These are phyloP conservation scores for Populus nigra DNA, from an alignment of 345 rosid species.

Conservation along the genomic window DNA sequence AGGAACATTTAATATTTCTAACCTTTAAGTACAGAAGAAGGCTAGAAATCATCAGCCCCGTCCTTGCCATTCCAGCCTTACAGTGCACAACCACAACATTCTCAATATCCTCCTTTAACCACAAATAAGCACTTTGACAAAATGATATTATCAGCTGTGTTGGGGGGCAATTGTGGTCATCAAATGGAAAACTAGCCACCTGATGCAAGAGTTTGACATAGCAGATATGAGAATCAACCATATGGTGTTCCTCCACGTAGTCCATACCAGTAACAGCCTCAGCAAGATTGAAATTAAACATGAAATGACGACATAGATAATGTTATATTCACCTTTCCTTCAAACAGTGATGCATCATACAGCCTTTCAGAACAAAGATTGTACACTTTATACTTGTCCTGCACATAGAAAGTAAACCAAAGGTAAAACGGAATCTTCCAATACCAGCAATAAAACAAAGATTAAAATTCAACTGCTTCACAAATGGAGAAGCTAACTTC, in stretches of 20 bases:
- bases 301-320: neutral
- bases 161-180: slow-evolving; percentile 90
- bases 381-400: slow-evolving; percentile 88
- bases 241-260: neutral
- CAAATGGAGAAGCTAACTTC: neutral
- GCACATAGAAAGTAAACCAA: slow-evolving; percentile 22
- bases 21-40: slow-evolving; percentile 77
- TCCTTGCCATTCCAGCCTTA: slow-evolving; percentile 95
- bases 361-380: slow-evolving; percentile 89
- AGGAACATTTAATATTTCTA: slow-evolving; percentile 2
- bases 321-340: slow-evolving; percentile 62
- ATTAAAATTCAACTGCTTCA: neutral
- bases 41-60: slow-evolving; percentile 90
- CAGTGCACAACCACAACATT: slow-evolving; percentile 91
- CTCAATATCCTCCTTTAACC: slow-evolving; percentile 91
- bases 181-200: slow-evolving; percentile 92
- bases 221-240: slow-evolving; percentile 8
- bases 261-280: neutral
- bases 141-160: slow-evolving; percentile 69
- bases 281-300: neutral
- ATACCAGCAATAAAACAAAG: slow-evolving; percentile 3
- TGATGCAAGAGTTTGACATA: slow-evolving; percentile 27
- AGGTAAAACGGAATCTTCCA: neutral
- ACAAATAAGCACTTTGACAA: slow-evolving; percentile 81
- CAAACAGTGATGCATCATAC: slow-evolving; percentile 83